A percentile compares a stretch with the other conserved stretches of the same genome.
phyloP scores from a whole-genome alignment of 805 yeast genomes.

The Kluyveromyces aestuarii region DNA sequence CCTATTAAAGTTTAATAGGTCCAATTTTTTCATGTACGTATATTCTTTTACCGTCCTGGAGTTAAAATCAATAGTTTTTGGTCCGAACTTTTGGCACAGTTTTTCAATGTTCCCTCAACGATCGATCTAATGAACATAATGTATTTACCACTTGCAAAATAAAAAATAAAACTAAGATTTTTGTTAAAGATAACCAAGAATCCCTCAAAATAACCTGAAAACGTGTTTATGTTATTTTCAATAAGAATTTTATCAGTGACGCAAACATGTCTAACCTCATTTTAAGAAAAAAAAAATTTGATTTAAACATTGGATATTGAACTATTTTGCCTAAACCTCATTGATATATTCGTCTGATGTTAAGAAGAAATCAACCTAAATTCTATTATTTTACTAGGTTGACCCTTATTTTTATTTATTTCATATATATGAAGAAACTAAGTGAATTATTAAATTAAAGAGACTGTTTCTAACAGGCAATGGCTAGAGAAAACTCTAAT shows the following conservation, averaged over 20 bases:
- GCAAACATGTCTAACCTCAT: neutral
- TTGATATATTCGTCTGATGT: slow-evolving; percentile 1
- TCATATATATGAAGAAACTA: slow-evolving; percentile 2
- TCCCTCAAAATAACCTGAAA: neutral
- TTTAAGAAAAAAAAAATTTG: neutral
- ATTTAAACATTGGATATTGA: neutral
- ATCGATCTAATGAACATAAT: slow-evolving; percentile 4
- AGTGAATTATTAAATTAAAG: neutral
- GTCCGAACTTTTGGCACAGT: neutral
- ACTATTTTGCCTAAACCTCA: neutral
- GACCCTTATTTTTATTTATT: slow-evolving; percentile 1
- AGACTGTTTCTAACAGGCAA: neutral
- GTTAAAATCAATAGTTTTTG: neutral
- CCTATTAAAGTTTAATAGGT: neutral
- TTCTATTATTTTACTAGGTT: neutral
- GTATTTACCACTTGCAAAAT: neutral
- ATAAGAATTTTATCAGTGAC: neutral
- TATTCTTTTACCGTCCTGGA: neutral
- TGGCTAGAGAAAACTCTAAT: neutral
- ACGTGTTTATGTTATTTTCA: neutral
- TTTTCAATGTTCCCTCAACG: neutral
- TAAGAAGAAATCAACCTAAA: neutral
- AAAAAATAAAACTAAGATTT: neutral
- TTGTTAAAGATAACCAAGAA: neutral
- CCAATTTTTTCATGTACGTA: neutral